A percentile compares a stretch with the other conserved stretches of the same genome.
phyloP scores from a whole-genome alignment of 2,329 filamentous ascomycete genomes.

The Aureobasidium pullulans region DNA sequence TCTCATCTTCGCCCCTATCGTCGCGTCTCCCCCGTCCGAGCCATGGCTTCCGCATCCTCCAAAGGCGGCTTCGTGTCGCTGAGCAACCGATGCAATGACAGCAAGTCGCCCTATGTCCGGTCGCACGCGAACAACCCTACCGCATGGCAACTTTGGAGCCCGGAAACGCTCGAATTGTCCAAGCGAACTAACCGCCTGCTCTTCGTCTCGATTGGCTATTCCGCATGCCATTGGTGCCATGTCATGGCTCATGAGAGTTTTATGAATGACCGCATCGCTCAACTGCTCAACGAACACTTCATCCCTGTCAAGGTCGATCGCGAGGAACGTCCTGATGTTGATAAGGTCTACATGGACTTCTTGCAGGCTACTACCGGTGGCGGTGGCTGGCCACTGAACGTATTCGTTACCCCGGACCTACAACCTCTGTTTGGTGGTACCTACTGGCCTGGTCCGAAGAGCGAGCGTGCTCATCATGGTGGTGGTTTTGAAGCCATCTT shows the following conservation, averaged over 20 bases:
- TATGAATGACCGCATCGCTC: constrained; percentile 70
- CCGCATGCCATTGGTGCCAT: constrained; percentile 85
- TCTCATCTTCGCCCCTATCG: neutral
- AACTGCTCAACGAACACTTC: constrained; percentile 77
- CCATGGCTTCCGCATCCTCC: neutral
- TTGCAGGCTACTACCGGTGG: constrained; percentile 85
- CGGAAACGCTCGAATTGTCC: constrained; percentile 68
- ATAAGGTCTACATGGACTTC: constrained; percentile 98
- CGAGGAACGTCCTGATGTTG: constrained; percentile 88
- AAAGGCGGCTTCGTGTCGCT: constrained; percentile 11
- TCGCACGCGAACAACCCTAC: constrained; percentile 75
- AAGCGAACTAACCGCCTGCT: constrained; percentile 78
- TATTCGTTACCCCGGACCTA: constrained; percentile 90
- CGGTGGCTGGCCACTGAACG: constrained; percentile 90
- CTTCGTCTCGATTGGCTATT: constrained; percentile 91
- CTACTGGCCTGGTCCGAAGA: constrained; percentile 82
- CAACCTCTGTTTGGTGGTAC: constrained; percentile 94
- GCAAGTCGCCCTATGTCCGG: constrained; percentile 62
- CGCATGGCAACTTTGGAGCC: constrained; percentile 83
- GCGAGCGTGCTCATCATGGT: constrained; percentile 41
- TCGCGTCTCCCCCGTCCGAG: neutral
- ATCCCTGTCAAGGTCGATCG: constrained; percentile 89
- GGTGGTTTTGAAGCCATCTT: constrained; percentile 78
- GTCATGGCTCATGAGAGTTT: constrained; percentile 93
- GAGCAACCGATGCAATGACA: constrained; percentile 51